Evolutionary conservation across 2,329 filamentous ascomycete genomes (phyloP), one percentile per base, ranked within the genome.

Genomic region (Fusarium foetens): DNA sequence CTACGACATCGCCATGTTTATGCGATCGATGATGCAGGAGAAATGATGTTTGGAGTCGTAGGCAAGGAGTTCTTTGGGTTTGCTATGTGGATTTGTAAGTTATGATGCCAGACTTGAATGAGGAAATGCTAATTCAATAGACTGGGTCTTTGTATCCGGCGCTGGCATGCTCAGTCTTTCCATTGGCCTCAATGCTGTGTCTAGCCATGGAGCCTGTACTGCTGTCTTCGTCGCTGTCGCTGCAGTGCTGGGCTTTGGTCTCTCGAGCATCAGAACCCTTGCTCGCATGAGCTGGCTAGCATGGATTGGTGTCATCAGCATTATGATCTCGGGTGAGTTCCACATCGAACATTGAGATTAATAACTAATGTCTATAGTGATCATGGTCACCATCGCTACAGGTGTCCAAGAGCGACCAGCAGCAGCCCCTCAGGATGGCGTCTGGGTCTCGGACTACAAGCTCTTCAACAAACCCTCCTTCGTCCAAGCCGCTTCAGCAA

Each of bases 1-100:
- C 73, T 85, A 29, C 78, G 79, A 23, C 87, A 89, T 72, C 82
- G 82, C 5, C 81, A 85, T 45, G 85, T 88, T 3, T 88, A 89
- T 68, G 83, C 85, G 17, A 86, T 89, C 59, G 86, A 87, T 49
- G 87, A 88, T 71, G 86, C 84, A 1, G 86, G 86, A 25, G 72
- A 70, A 5, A 79, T 87, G 51, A 80, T 88, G 29, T 85, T 87
- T 70, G 86, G 87, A 21, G 80, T 78, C 3, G 59, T 82, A 7
- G 86, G 86, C 1, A 81, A 83, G 4, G 83, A 84, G 52, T 60
- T 85, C 43, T 80, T 87, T 29, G 82, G 79, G 8, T 71, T 74
- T 39, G 72, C 77, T 3, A 80, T 82, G 68, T 76, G 78, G 75
- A 61, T 86, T 52, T 80, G 82, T 84, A 63, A 38, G 70, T 62